Base-by-base conservation (phyloP, 208 protist species). In the Acanthamoeba sp. region DNA sequence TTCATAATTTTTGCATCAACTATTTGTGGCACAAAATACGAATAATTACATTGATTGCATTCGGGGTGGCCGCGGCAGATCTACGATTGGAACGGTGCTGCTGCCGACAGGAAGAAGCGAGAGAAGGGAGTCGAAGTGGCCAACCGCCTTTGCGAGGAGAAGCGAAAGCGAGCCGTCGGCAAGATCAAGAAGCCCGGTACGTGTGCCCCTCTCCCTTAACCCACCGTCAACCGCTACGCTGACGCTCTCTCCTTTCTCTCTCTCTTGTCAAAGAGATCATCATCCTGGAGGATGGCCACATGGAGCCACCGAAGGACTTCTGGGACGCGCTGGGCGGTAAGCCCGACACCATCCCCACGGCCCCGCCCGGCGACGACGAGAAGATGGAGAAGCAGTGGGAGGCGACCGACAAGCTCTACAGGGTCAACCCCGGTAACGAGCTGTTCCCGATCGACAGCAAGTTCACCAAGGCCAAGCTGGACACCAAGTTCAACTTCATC, bases 401-500 rank as follows among this genome's bases (percentile, higher is more conserved):
- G n/a, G n/a, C 18, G 22, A 24, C 42, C 29, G 80, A 89, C 50
- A 89, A 55, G 50, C 80, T 89, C 52, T 89, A 89, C 80, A 57
- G 80, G 48, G 52, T 89, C 34, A 82, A 82, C 40, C 71, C 71
- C 22, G 80, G 80, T 38, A 89, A 66, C 52, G 50, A 89, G 52
- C 32, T 64, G 80, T 55, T 89, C 50, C 80, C 80, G 12, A 89
- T 89, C 32, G 80, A 89, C 27, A 12, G 24, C 80, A 89, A 89
- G 80, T 64, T 89, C 50, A 89, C 80, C 29, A 55, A 64, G 50
- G 42, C 80, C 80, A 55, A 42, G 50, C 80, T 89, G 6, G 80
- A 89, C 80, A 89, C 50, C 80, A 55, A 89, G 80, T 89, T 89
- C 52, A 64, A 66, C 52, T 89, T 32, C 32, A 89, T 89, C 80